These are phyloP conservation scores for Ceratocystis papillata DNA, from an alignment of 2,329 filamentous ascomycete genomes.

Conservation along the genomic window DNA sequence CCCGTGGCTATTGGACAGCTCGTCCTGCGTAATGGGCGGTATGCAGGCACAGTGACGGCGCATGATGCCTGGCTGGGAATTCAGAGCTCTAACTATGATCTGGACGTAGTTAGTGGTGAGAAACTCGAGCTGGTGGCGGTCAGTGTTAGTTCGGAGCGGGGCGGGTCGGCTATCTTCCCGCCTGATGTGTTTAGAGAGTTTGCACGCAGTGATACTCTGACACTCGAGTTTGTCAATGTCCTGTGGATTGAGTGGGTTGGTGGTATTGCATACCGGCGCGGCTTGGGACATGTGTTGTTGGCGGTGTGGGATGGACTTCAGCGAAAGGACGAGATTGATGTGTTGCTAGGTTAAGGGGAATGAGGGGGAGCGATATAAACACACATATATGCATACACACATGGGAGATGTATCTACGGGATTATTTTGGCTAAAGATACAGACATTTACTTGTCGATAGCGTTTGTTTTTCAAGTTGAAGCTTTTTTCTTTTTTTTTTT, in stretches of 20 bases:
- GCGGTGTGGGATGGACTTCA: slow-evolving; percentile 35
- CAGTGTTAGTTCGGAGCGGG: slow-evolving; percentile 35
- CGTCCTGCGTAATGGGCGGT: slow-evolving; percentile 32
- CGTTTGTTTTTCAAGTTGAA: not conserved
- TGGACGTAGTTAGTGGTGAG: slow-evolving; percentile 32
- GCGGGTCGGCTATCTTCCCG: slow-evolving; percentile 35
- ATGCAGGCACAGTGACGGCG: slow-evolving; percentile 37
- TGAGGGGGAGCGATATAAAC: not conserved
- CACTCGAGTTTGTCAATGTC: slow-evolving; percentile 39
- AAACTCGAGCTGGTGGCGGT: slow-evolving; percentile 38
- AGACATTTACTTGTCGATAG: not conserved
- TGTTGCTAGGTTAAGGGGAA: slow-evolving; percentile 34
- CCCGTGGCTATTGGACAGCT: slow-evolving; percentile 38
- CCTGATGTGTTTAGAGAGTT: slow-evolving; percentile 35
- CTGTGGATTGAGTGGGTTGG: slow-evolving; percentile 39
- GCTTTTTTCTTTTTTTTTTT: not conserved
- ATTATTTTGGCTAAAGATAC: not conserved
- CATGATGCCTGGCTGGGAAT: slow-evolving; percentile 39
- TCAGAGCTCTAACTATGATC: slow-evolving; percentile 38
- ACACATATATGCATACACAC: not conserved
- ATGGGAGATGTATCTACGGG: not conserved
- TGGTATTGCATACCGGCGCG: slow-evolving; percentile 35
- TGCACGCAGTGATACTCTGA: slow-evolving; percentile 33
- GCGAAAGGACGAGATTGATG: slow-evolving; percentile 33
- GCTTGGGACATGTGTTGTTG: slow-evolving; percentile 36